Evolutionary conservation across 2,329 filamentous ascomycete genomes (phyloP), one percentile per base, ranked within the genome.

Genomic region (Chrysosporium keratinophilum): DNA sequence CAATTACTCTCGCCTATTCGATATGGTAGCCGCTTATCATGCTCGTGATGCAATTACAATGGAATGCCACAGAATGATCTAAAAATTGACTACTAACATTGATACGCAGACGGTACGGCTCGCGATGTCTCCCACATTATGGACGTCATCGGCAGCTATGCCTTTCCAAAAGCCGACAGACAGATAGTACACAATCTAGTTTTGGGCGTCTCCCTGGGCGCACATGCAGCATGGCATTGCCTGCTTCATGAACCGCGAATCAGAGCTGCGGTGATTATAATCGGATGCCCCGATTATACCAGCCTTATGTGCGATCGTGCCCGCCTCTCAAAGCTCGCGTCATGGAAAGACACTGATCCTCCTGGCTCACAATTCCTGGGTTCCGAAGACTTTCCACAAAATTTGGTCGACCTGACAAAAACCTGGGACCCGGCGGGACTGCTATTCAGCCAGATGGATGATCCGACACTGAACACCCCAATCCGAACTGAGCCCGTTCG

Each of bases 241-340:
- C 71, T 95, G 55, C 79, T 96, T 44, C 78, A 81, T 37, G 90
- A 97, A 56, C 80, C 83, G 15, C 79, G 89, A 58, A 79, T 97
- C 53, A 83, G 78, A n/a, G 83, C 86, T 0, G 89, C 80, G 0
- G 82, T 95, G 6, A 77, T 87, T 2, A 78, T 95, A 20, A 87
- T 97, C 51, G 93, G 91, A 1, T 95, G 89, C 68, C 88, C 90
- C 0, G 91, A 98, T 69, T 95, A 87, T 63, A 80, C 83, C 58
- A 76, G 86, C 67, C 74, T 97, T 14, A 85, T 97, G 81, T 76
- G 75, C 7, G 83, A 91, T 62, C 87, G 93, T 10, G 91, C 91
- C 0, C 75, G 79, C 4, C 74, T 83, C 37, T 85, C 84, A 0
- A 87, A 84, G 62, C 73, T 85, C 10, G 59, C 76, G 12, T 79